Evolutionary conservation across 2,329 filamentous ascomycete genomes (phyloP).

Genomic region (Claviceps lovelessii): DNA sequence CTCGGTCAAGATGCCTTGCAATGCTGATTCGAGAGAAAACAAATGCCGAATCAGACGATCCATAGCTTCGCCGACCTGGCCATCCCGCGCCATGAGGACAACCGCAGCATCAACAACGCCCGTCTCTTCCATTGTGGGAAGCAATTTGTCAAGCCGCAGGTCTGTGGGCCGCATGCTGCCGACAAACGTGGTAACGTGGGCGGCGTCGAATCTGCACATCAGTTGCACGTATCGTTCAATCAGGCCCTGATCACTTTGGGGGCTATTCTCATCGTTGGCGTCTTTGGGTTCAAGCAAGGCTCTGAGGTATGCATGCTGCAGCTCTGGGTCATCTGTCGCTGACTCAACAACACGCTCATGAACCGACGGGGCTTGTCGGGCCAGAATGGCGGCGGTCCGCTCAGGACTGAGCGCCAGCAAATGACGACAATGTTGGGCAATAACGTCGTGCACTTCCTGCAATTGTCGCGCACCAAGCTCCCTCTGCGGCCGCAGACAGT

Average conservation of each 20-base stretch:
- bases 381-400: conserved; percentile 51
- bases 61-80: conserved; percentile 72
- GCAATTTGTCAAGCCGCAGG: conserved; percentile 61
- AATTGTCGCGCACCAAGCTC: conserved; percentile 54
- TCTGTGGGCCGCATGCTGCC: conserved; percentile 61
- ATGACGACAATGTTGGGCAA: conserved; percentile 49
- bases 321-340: conserved; percentile 42
- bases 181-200: conserved; percentile 76
- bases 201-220: conserved; percentile 74
- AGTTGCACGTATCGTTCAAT: conserved; percentile 76
- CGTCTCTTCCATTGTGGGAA: conserved; percentile 78
- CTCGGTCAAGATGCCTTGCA: conserved; percentile 58
- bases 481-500: conserved; percentile 54
- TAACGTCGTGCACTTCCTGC: conserved; percentile 52
- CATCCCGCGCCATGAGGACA: conserved; percentile 77
- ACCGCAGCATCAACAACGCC: conserved; percentile 89
- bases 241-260: conserved; percentile 40
- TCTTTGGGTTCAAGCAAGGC: conserved; percentile 55
- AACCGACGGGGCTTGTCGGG: conserved; percentile 44
- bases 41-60: conserved; percentile 70
- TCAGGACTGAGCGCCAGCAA: conserved; percentile 53
- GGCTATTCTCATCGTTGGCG: conserved; percentile 19
- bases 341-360: conserved; percentile 52
- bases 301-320: conserved; percentile 64
- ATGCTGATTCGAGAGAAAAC: conserved; percentile 60